Percentiles rank a stretch among this genome's conserved stretches.
These are phyloP conservation scores for Annulohypoxylon bovei DNA, from an alignment of 495 filamentous ascomycete genomes.

Conservation along the genomic window DNA sequence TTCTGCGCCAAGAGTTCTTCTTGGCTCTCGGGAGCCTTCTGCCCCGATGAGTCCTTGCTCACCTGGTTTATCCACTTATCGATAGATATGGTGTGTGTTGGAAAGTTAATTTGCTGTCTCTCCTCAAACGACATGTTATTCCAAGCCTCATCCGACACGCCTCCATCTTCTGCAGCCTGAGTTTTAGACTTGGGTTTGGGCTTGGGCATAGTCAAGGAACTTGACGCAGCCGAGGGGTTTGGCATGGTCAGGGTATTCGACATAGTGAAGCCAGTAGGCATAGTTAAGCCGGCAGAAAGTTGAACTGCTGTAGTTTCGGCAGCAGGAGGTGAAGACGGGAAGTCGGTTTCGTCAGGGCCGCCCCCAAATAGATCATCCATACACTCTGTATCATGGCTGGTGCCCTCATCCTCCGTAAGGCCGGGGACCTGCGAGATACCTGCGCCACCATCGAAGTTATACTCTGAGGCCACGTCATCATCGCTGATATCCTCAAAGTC, in stretches of 20 bases:
- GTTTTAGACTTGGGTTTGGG: background rate
- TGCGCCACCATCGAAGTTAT: conserved; percentile 45
- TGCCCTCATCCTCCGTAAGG: conserved; percentile 59
- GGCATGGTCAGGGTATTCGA: background rate
- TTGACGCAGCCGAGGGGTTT: background rate
- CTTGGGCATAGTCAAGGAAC: background rate
- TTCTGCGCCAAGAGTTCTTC: conserved; percentile 73
- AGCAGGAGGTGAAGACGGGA: conserved; percentile 49
- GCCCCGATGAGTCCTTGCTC: conserved; percentile 58
- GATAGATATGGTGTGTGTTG: conserved; percentile 34
- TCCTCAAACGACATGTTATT: conserved; percentile 59
- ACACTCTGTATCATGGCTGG: conserved; percentile 54
- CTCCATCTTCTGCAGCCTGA: conserved; percentile 18
- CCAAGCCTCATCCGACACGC: conserved; percentile 46
- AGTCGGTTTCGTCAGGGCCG: conserved; percentile 47
- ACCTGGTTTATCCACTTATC: conserved; percentile 48
- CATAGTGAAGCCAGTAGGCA: conserved; percentile 5
- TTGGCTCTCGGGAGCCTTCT: conserved; percentile 61
- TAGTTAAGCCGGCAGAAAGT: background rate
- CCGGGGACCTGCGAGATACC: conserved; percentile 55
- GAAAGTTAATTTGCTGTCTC: conserved; percentile 47
- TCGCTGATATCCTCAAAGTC: conserved; percentile 89
- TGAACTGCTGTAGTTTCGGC: conserved; percentile 43
- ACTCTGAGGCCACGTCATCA: conserved; percentile 62
- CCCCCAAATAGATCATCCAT: conserved; percentile 62